Evolutionary conservation across 2,329 filamentous ascomycete genomes (phyloP).

Genomic region (Volutella citrinella): DNA sequence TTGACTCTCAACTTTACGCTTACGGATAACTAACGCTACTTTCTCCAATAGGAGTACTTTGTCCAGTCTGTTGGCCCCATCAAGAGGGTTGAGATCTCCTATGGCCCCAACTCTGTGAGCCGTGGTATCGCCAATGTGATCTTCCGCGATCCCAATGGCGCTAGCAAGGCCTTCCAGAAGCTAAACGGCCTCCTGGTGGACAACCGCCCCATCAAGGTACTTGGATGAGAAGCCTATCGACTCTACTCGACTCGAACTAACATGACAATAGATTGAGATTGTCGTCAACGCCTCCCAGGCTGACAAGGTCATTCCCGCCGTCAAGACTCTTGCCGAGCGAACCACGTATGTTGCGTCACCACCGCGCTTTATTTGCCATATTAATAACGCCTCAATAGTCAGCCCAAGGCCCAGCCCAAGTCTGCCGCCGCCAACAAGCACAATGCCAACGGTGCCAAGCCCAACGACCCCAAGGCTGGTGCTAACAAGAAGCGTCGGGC

Average conservation of each 20-base stretch:
- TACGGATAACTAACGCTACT: conserved; percentile 63
- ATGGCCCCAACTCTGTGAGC: conserved; percentile 88
- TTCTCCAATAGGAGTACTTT: conserved; percentile 88
- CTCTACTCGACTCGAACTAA: conserved; percentile 20
- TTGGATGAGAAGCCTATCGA: too few species aligned
- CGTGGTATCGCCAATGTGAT: conserved; percentile 88
- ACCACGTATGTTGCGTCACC: conserved; percentile 65
- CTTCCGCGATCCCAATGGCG: conserved; percentile 78
- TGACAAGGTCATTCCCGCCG: conserved; percentile 61
- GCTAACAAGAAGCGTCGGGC: conserved; percentile 51
- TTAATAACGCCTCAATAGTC: too few species aligned
- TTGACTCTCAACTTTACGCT: conserved; percentile 23
- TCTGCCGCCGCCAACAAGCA: conserved; percentile 75
- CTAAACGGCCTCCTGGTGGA: conserved; percentile 91
- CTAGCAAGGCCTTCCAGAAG: conserved; percentile 77
- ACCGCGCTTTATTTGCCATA: too few species aligned
- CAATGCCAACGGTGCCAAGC: conserved; percentile 45
- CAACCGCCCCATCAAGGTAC: conserved; percentile 82
- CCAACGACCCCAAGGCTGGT: conserved; percentile 42
- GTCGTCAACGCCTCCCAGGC: conserved; percentile 75
- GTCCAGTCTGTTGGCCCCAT: conserved; percentile 80
- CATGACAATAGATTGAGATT: conserved; percentile 71
- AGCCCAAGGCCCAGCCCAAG: conserved; percentile 61
- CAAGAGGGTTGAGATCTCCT: conserved; percentile 87
- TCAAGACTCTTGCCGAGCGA: conserved; percentile 77